These are phyloP conservation scores for Pisolithus albus DNA, from an alignment of 768 basidiomycete genomes.

Conservation along the genomic window DNA sequence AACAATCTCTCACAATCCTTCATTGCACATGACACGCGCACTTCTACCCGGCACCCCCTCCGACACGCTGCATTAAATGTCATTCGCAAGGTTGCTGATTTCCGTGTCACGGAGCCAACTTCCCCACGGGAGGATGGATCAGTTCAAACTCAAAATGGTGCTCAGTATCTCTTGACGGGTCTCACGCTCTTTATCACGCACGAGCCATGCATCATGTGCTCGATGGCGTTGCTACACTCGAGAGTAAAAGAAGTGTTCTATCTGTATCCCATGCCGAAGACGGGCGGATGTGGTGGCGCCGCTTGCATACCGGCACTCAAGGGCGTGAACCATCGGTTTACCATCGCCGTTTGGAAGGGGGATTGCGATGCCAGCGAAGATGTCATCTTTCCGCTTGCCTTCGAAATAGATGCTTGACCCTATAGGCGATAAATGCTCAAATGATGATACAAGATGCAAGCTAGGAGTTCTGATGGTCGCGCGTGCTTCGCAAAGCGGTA, in stretches of 20 bases:
- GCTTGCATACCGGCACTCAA: slow-evolving; percentile 73
- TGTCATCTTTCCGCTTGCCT: slow-evolving; percentile 11
- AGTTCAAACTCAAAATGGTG: slow-evolving; percentile 42
- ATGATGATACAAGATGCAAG: too few species aligned
- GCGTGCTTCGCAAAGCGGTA: too few species aligned
- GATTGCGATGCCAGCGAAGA: slow-evolving; percentile 4
- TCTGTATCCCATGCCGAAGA: slow-evolving; percentile 62
- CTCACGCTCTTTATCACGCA: slow-evolving; percentile 85
- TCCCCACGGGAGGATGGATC: slow-evolving; percentile 11
- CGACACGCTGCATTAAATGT: slow-evolving; percentile 80
- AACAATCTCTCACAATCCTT: slow-evolving; percentile 30
- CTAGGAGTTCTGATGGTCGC: too few species aligned
- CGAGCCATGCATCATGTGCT: slow-evolving; percentile 97
- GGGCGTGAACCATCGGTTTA: slow-evolving; percentile 86
- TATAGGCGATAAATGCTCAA: too few species aligned
- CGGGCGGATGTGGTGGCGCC: slow-evolving; percentile 81
- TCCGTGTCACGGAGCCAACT: slow-evolving; percentile 29
- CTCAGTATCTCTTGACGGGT: slow-evolving; percentile 84
- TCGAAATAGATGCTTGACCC: slow-evolving; percentile 24
- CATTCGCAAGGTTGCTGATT: slow-evolving; percentile 59
- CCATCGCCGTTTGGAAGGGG: slow-evolving; percentile 60
- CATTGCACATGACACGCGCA: slow-evolving; percentile 65
- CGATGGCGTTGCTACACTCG: slow-evolving; percentile 92
- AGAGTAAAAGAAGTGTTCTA: slow-evolving; percentile 85
- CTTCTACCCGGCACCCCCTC: slow-evolving; percentile 64